Base-by-base conservation (phyloP, 345 rosid species). In the Lepidium didymum region DNA sequence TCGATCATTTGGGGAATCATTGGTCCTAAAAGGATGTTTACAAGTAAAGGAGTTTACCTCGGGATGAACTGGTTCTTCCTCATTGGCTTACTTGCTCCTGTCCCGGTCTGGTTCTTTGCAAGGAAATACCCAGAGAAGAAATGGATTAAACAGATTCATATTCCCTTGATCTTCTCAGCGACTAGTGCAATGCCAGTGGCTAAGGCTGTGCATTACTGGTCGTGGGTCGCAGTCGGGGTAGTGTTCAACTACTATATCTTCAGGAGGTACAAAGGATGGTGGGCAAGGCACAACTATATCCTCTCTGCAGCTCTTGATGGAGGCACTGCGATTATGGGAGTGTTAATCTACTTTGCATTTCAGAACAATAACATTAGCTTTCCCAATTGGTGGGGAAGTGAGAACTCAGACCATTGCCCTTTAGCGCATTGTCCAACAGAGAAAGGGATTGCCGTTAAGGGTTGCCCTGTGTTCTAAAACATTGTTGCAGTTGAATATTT, bases 1-100 rank as follows among this genome's bases (percentile, higher is more conserved):
- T 92, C 96, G 1, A 85, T 89, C 80, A 85, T 86, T 16, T 92
- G 92, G 98, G 98, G 98, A 62, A 76, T 92, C 5, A 78, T 92
- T 0, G 92, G 95, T 12, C 95, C 92, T 0, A 75, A 66, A 46
- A 78, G 89, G 55, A 86, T 92, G 91, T 89, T 92, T 72, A 77
- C 89, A 16, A 80, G 61, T 3, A 8, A 47, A 0, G 92, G 98
- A 7, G 49, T 86, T 33, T 89, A 92, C 74, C 74, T 82, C 0
- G 68, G 77, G 41, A 36, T 84, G 81, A 87, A 86, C 65, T 92
- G 91, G 92, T 86, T 88, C 80, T 92, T 92, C 83, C 82, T 92
- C 16, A 56, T 86, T 2, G 96, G 93, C 10, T 9, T 77, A 3
- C 81, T 87, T 16, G 91, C 96, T 9, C 96, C 96, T 0, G 14